These are phyloP conservation scores for Acanthamoeba healyi DNA, from an alignment of 208 protist genomes.

Conservation along the genomic window DNA sequence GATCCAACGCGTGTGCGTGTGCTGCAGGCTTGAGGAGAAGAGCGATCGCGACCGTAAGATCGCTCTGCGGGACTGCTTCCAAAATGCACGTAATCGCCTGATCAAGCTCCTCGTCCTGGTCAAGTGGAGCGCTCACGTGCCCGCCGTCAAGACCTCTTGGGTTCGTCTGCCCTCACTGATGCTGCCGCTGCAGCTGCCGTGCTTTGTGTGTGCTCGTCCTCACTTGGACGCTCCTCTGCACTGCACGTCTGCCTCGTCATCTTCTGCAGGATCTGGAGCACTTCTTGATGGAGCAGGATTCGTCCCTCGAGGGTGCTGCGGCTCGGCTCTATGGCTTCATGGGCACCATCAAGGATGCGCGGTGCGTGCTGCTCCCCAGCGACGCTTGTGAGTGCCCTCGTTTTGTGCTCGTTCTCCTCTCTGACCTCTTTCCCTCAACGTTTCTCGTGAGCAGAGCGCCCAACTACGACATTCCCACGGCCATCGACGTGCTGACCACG, in stretches of 20 bases:
- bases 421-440: neutral
- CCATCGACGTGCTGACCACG: conserved; percentile 78
- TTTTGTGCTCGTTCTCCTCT: neutral
- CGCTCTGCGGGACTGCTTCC: conserved; percentile 74
- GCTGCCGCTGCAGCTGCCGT: neutral
- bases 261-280: conserved; percentile 69
- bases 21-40: conserved; percentile 64
- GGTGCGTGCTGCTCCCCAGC: conserved; percentile 22
- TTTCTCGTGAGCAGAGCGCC: too few species aligned
- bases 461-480: conserved; percentile 81
- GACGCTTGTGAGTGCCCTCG: too few species aligned
- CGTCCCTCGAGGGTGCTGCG: conserved; percentile 75
- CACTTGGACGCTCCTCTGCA: neutral
- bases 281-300: conserved; percentile 77
- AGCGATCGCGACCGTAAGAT: conserved; percentile 76
- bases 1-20: neutral
- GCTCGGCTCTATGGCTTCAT: conserved; percentile 70
- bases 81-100: conserved; percentile 72
- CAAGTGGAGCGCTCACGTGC: conserved; percentile 79
- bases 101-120: conserved; percentile 78
- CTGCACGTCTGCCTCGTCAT: neutral
- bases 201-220: neutral
- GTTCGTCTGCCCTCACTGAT: conserved; percentile 60
- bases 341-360: conserved; percentile 69
- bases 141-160: conserved; percentile 73